Evolutionary conservation across 202 grass and related monocot genomes (phyloP), one percentile per base, ranked within the genome.

Genomic region (Musa balbisiana): DNA sequence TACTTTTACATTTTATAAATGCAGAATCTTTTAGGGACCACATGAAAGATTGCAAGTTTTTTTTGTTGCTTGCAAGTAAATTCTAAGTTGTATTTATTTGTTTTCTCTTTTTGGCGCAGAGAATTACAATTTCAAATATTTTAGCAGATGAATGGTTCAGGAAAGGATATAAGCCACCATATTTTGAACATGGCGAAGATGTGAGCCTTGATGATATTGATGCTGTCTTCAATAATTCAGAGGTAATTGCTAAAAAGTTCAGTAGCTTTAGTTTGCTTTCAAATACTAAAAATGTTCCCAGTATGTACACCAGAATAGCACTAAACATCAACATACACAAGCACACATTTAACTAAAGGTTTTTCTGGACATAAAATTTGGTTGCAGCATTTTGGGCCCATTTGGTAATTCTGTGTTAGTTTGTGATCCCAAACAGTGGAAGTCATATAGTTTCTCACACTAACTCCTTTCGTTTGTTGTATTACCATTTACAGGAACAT

Each of bases 71-170:
- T 56, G 14, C 1, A 16, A 29, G 11, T 55, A 43, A 55, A 24
- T 55, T 16, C 22, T 52, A 27, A 51, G 23, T 54, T 25, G 11
- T 55, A 51, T 19, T 17, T 14, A 58, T 14, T 49, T 51, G 1
- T 10, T 51, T 78, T 80, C 17, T 49, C 65, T 1, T 70, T 51
- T 76, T 71, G 4, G 79, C 65, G 14, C 88, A 94, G 95, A 85
- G 95, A 68, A 94, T 94, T 80, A 99, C 82, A 76, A 94, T 94
- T 83, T 80, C 87, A 53, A 68, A 94, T 90, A 99, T 99, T 72
- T 85, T 99, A 74, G 72, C 93, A 85, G 89, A 99, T 80, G 78
- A 91, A 78, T 99, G 95, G 95, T 99, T 99, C 76, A 89, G 92
- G 88, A 92, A 90, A 80, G 88, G 85, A 53, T 99, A 99, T 79